phyloP scores from a whole-genome alignment of 2,329 filamentous ascomycete species.

The Paracamarosporium sp. region DNA sequence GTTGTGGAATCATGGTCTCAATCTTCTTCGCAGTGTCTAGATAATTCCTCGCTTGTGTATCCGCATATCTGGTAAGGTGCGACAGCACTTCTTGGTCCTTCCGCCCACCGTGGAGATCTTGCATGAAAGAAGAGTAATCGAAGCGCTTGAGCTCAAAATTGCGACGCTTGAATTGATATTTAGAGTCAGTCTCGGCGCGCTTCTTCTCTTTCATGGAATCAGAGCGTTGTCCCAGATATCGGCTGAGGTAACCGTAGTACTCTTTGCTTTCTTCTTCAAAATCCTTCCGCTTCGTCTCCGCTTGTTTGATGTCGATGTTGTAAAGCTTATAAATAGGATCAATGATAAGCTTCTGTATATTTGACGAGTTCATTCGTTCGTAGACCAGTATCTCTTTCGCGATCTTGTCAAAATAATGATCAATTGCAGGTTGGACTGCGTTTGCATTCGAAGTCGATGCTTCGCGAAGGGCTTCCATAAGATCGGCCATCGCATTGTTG shows the following conservation, averaged over 20 bases:
- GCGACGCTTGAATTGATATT: conserved; percentile 91
- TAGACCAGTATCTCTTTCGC: conserved; percentile 88
- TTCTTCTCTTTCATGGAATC: conserved; percentile 98
- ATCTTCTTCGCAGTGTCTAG: conserved; percentile 85
- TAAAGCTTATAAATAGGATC: conserved; percentile 93
- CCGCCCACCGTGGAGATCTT: conserved; percentile 97
- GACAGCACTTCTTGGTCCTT: conserved; percentile 98
- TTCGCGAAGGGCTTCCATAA: conserved; percentile 86
- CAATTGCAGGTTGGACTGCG: conserved; percentile 93
- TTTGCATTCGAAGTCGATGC: conserved; percentile 91
- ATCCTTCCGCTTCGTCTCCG: conserved; percentile 93
- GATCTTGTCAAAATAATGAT: conserved; percentile 98
- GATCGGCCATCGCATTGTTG: conserved; percentile 83
- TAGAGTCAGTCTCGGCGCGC: conserved; percentile 89
- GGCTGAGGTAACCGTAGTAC: conserved; percentile 93
- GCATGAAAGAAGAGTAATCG: conserved; percentile 99
- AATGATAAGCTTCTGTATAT: conserved; percentile 92
- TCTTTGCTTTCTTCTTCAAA: conserved; percentile 99
- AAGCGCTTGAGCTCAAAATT: conserved; percentile 98
- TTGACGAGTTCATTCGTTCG: conserved; percentile 81
- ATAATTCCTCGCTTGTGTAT: conserved; percentile 85
- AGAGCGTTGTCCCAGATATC: conserved; percentile 94
- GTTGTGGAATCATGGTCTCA: conserved; percentile 82
- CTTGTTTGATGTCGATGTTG: conserved; percentile 95
- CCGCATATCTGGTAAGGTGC: conserved; percentile 91